Conservation (phyloP, 2,329 filamentous ascomycete species). For the Ophiostoma populinum region DNA sequence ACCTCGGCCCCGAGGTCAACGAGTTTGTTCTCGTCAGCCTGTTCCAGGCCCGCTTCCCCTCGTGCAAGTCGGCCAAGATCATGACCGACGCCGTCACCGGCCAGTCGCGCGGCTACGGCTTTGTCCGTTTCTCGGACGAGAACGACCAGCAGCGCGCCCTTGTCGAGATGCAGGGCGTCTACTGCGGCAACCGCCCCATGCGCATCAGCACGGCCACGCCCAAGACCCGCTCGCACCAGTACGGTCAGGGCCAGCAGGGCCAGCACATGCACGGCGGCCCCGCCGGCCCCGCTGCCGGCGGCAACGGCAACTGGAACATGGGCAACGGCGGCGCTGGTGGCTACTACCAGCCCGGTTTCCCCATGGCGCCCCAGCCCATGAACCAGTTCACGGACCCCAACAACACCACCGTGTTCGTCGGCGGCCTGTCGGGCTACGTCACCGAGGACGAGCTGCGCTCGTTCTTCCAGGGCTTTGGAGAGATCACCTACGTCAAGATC, state of each 20-base stretch:
- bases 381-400: slow-evolving; percentile 99
- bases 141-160: slow-evolving; percentile 90
- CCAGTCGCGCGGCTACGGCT: slow-evolving; percentile 94
- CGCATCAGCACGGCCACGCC: slow-evolving; percentile 94
- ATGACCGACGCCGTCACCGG: slow-evolving; percentile 98
- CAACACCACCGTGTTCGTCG: slow-evolving; percentile 98
- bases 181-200: slow-evolving; percentile 97
- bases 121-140: slow-evolving; percentile 93
- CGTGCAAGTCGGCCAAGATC: slow-evolving; percentile 98
- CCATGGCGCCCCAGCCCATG: slow-evolving; percentile 37
- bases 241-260: slow-evolving; percentile 19
- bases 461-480: slow-evolving; percentile 98
- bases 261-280: slow-evolving; percentile 23
- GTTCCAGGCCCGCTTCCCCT: slow-evolving; percentile 90
- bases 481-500: slow-evolving; percentile 99
- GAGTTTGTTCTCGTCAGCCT: slow-evolving; percentile 95
- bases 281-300: slow-evolving; percentile 23
- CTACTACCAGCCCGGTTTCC: slow-evolving; percentile 20
- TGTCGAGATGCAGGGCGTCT: slow-evolving; percentile 97
- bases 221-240: slow-evolving; percentile 54
- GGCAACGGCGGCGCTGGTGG: slow-evolving; percentile 15
- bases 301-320: slow-evolving; percentile 24
- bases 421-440: slow-evolving; percentile 90
- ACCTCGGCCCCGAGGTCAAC: slow-evolving; percentile 94
- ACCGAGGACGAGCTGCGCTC: slow-evolving; percentile 98